phyloP scores from a whole-genome alignment of 2,329 filamentous ascomycete genomes.

The Fusarium proliferatum region DNA sequence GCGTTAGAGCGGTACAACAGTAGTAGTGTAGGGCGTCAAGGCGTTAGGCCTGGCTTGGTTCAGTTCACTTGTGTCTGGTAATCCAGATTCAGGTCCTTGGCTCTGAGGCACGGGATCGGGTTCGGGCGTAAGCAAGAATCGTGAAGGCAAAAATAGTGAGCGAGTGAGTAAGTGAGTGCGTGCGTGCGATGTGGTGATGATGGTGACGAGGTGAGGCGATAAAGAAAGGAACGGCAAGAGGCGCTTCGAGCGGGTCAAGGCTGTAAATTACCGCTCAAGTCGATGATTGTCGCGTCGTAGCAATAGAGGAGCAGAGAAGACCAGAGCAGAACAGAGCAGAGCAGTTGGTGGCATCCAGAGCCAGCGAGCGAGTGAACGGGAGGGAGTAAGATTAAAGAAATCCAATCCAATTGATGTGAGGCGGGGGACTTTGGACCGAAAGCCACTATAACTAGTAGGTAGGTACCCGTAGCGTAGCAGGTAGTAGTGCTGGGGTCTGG shows the following conservation, averaged over 20 bases:
- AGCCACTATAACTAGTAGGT: conserved; percentile 21
- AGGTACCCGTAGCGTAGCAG: conserved; percentile 26
- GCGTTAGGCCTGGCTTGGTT: conserved; percentile 37
- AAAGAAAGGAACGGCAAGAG: conserved; percentile 6
- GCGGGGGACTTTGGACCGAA: conserved; percentile 28
- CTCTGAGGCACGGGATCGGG: conserved; percentile 28
- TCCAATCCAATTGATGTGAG: conserved; percentile 29
- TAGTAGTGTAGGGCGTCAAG: conserved; percentile 35
- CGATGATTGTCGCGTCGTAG: conserved; percentile 24
- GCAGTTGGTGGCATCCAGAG: conserved; percentile 34
- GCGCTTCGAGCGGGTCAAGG: conserved; percentile 11
- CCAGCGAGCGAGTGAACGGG: conserved; percentile 16
- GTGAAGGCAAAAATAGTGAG: conserved; percentile 9
- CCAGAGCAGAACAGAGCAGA: conserved; percentile 10
- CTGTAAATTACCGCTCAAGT: conserved; percentile 29
- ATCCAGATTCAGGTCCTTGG: conserved; percentile 22
- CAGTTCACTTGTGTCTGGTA: background rate
- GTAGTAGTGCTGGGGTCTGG: conserved; percentile 1
- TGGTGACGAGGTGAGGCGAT: conserved; percentile 10
- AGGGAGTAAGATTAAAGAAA: conserved; percentile 40
- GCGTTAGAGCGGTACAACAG: conserved; percentile 28
- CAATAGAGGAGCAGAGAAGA: conserved; percentile 24
- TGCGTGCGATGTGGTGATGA: background rate
- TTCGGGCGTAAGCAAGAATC: conserved; percentile 21
- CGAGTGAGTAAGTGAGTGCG: background rate